Conservation (phyloP, 805 yeast species). For the Ogataea salicorniae region DNA sequence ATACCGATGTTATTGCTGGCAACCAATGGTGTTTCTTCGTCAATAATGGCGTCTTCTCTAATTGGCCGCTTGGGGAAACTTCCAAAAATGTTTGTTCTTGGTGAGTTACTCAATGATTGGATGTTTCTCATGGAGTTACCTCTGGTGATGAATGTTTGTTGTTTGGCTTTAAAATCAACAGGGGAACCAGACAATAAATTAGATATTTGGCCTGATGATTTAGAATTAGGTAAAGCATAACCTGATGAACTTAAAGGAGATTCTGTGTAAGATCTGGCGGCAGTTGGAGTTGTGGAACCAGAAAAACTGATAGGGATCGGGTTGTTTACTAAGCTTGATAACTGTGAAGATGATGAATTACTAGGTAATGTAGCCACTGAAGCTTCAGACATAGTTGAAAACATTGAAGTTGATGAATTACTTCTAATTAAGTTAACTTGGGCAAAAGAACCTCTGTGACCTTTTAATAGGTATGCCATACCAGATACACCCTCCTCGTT, state of each 20-base stretch:
- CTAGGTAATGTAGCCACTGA: conserved; percentile 21
- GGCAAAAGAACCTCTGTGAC: conserved; percentile 34
- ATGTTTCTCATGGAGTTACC: conserved; percentile 21
- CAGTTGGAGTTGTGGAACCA: conserved; percentile 4
- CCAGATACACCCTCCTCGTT: conserved; percentile 18
- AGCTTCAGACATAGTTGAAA: conserved; percentile 25
- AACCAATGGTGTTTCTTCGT: conserved; percentile 15
- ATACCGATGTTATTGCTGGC: neutral
- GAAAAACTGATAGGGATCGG: conserved; percentile 18
- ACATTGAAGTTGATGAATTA: conserved; percentile 27
- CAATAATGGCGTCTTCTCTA: conserved; percentile 17
- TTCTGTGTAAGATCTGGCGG: conserved; percentile 8
- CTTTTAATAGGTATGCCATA: conserved; percentile 25
- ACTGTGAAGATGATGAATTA: conserved; percentile 14
- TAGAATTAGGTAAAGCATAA: conserved; percentile 5
- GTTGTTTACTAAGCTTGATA: conserved; percentile 9
- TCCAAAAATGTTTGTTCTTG: conserved; percentile 18
- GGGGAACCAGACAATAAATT: conserved; percentile 23
- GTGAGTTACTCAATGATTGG: conserved; percentile 25
- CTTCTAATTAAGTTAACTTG: conserved; percentile 23
- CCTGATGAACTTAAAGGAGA: conserved; percentile 6
- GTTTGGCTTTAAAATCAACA: conserved; percentile 22
- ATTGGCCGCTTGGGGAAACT: conserved; percentile 10
- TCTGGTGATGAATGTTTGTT: conserved; percentile 12
- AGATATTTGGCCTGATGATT: conserved; percentile 11